Evolutionary conservation across 2,329 filamentous ascomycete species (phyloP).

Genomic region (Botrytis medusae): DNA sequence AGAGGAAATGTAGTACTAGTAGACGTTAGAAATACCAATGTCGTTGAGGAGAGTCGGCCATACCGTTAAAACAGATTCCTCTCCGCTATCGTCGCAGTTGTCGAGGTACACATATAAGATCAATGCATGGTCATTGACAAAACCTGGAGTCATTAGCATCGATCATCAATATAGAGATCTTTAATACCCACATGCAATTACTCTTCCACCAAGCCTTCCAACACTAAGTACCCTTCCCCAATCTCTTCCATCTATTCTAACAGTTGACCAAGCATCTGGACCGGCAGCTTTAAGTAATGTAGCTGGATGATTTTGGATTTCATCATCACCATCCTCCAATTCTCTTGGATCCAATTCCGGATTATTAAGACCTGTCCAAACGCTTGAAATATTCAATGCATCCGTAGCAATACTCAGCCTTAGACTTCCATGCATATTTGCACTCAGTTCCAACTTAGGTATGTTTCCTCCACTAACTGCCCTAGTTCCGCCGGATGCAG

Average conservation of each 20-base stretch:
- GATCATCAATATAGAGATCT: not conserved
- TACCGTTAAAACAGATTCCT: slow-evolving; percentile 76
- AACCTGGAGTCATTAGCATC: slow-evolving; percentile 47
- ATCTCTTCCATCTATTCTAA: slow-evolving; percentile 88
- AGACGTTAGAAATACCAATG: slow-evolving; percentile 21
- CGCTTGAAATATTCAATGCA: slow-evolving; percentile 77
- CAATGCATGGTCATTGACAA: slow-evolving; percentile 75
- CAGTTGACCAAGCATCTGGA: slow-evolving; percentile 82
- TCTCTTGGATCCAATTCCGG: slow-evolving; percentile 80
- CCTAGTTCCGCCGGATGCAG: slow-evolving; percentile 33
- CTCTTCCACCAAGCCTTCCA: slow-evolving; percentile 80
- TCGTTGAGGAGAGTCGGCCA: slow-evolving; percentile 35
- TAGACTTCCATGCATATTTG: slow-evolving; percentile 91
- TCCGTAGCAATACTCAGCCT: slow-evolving; percentile 80
- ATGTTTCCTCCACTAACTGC: slow-evolving; percentile 33
- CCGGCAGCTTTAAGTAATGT: slow-evolving; percentile 74
- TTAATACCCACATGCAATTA: slow-evolving; percentile 74
- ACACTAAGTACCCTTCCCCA: slow-evolving; percentile 95
- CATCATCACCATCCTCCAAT: slow-evolving; percentile 62
- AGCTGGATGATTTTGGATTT: slow-evolving; percentile 76
- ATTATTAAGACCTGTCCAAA: slow-evolving; percentile 84
- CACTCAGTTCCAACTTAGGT: slow-evolving; percentile 79
- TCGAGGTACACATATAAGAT: slow-evolving; percentile 82
- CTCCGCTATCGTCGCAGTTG: slow-evolving; percentile 63
- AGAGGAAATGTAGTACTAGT: slow-evolving; percentile 58